These are phyloP conservation scores for Xylaria polymorpha DNA, from an alignment of 2,329 filamentous ascomycete genomes.

Conservation along the genomic window DNA sequence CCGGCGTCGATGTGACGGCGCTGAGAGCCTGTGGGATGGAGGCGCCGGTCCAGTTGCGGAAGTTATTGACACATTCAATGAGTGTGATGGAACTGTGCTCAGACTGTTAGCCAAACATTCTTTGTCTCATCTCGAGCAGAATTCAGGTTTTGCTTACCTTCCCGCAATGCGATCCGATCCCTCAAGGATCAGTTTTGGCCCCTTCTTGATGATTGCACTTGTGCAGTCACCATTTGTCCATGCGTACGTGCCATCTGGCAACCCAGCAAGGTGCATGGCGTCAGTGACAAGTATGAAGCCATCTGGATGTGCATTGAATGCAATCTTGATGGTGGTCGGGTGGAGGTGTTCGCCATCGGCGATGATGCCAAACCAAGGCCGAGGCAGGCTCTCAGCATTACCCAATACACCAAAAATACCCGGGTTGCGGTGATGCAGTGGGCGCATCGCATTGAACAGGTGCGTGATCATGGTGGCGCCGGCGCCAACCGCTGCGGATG, in stretches of 20 bases:
- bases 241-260: constrained; percentile 84
- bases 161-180: constrained; percentile 83
- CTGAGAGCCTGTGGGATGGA: constrained; percentile 75
- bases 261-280: constrained; percentile 86
- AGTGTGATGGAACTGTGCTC: constrained; percentile 72
- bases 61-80: constrained; percentile 86
- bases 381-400: constrained; percentile 65
- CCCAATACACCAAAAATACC: constrained; percentile 90
- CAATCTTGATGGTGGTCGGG: constrained; percentile 88
- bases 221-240: constrained; percentile 80
- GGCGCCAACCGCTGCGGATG: constrained; percentile 74
- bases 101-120: constrained; percentile 6
- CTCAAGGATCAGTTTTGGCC: constrained; percentile 78
- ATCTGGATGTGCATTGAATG: constrained; percentile 84
- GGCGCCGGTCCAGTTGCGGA: constrained; percentile 78
- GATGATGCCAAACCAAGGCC: constrained; percentile 89
- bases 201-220: constrained; percentile 74
- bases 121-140: background rate
- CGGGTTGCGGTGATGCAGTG: constrained; percentile 89
- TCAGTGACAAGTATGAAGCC: constrained; percentile 92
- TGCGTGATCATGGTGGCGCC: constrained; percentile 93
- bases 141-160: constrained; percentile 61
- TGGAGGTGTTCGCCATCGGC: constrained; percentile 92
- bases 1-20: constrained; percentile 81
- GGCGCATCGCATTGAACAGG: constrained; percentile 93